These are phyloP conservation scores for Exidia glandulosa DNA, from an alignment of 768 basidiomycete species.

Conservation along the genomic window DNA sequence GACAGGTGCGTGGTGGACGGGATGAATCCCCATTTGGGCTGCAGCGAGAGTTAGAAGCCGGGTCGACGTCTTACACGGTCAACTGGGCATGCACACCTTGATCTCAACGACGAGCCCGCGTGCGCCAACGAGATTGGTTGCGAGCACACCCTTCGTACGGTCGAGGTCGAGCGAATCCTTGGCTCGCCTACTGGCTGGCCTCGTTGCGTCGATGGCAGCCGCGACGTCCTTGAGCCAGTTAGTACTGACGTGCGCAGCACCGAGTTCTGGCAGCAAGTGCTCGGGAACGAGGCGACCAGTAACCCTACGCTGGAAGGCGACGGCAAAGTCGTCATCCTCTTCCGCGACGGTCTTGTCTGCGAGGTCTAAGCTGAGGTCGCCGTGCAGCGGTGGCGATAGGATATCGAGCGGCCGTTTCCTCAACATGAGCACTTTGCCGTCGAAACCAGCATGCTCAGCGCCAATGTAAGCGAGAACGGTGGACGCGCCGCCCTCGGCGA, in stretches of 20 bases:
- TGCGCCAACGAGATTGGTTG: conserved; percentile 68
- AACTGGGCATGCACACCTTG: conserved; percentile 46
- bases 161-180: conserved; percentile 49
- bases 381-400: background rate
- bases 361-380: conserved; percentile 12
- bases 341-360: conserved; percentile 19
- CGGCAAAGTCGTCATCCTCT: conserved; percentile 27
- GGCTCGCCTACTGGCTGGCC: conserved; percentile 46
- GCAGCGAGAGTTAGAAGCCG: background rate
- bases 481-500: conserved; percentile 88
- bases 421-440: conserved; percentile 64
- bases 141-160: conserved; percentile 51
- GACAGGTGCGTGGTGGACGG: conserved; percentile 56
- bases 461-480: conserved; percentile 80
- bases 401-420: conserved; percentile 37
- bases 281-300: conserved; percentile 55
- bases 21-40: conserved; percentile 98
- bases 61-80: background rate
- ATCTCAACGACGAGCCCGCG: conserved; percentile 65
- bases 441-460: conserved; percentile 35
- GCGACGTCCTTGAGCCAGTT: conserved; percentile 54
- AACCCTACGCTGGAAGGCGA: conserved; percentile 52
- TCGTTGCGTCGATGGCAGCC: conserved; percentile 29
- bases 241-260: conserved; percentile 32
- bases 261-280: conserved; percentile 46